A percentile compares a stretch with the other conserved stretches of the same genome.
These are phyloP conservation scores for Vanrija sp. DNA, from an alignment of 1,284 basidiomycete genomes.

Conservation along the genomic window DNA sequence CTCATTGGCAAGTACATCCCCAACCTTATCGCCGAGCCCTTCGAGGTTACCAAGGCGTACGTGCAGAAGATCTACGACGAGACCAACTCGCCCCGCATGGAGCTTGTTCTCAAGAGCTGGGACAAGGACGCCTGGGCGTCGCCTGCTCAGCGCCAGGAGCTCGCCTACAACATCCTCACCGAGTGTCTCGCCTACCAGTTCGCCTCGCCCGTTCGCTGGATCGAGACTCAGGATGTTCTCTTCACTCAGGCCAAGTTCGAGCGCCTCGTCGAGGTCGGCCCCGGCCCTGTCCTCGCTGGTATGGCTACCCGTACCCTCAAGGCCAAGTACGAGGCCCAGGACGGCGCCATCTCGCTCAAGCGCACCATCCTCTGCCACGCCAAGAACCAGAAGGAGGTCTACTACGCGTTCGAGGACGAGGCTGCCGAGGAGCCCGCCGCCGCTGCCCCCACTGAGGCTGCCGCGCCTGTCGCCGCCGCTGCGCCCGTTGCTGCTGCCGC, in stretches of 20 bases:
- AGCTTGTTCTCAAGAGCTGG: slow-evolving; percentile 89
- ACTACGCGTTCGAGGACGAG: slow-evolving; percentile 96
- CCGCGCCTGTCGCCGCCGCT: slow-evolving; percentile 53
- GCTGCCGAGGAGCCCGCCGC: slow-evolving; percentile 51
- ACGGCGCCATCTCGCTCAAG: slow-evolving; percentile 75
- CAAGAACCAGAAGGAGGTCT: slow-evolving; percentile 94
- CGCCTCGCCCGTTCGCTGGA: slow-evolving; percentile 94
- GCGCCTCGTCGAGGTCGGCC: slow-evolving; percentile 91
- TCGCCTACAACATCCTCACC: slow-evolving; percentile 92
- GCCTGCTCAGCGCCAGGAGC: slow-evolving; percentile 75
- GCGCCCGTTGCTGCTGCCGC: slow-evolving; percentile 53
- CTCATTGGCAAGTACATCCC: slow-evolving; percentile 93
- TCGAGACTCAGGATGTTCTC: slow-evolving; percentile 93
- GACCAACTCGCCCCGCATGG: slow-evolving; percentile 86
- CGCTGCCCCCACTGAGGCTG: slow-evolving; percentile 49
- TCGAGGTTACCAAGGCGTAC: slow-evolving; percentile 84
- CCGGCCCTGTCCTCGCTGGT: slow-evolving; percentile 86
- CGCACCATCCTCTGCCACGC: slow-evolving; percentile 87
- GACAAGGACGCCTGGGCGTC: slow-evolving; percentile 85
- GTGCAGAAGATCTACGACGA: slow-evolving; percentile 93
- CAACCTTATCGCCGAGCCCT: slow-evolving; percentile 92
- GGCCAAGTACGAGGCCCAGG: slow-evolving; percentile 88
- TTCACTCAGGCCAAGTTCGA: slow-evolving; percentile 89
- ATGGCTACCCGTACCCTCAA: slow-evolving; percentile 95
- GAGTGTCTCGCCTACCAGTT: slow-evolving; percentile 91